phyloP scores from a whole-genome alignment of 2,329 filamentous ascomycete genomes.

The Cladosporium velox region DNA sequence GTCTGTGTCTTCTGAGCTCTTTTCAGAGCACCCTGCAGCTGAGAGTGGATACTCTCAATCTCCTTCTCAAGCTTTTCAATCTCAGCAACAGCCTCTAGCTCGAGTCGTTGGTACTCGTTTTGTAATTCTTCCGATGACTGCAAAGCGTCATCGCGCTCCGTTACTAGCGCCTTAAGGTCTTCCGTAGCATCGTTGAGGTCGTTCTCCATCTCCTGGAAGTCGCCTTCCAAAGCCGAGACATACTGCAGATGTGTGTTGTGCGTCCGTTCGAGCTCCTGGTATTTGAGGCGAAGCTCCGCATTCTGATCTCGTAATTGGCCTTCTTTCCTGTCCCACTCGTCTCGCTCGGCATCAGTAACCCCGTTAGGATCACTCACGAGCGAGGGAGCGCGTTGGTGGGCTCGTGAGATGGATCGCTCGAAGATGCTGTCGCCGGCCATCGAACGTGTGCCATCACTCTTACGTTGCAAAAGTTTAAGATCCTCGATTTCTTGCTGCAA shows the following conservation, averaged over 20 bases:
- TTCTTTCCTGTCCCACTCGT: constrained; percentile 82
- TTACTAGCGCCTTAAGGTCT: constrained; percentile 75
- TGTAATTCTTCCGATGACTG: constrained; percentile 69
- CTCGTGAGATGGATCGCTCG: constrained; percentile 88
- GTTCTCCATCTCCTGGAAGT: constrained; percentile 71
- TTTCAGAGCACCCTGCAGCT: constrained; percentile 52
- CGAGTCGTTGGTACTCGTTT: constrained; percentile 53
- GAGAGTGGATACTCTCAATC: constrained; percentile 44
- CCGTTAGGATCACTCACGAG: constrained; percentile 69
- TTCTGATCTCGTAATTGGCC: constrained; percentile 83
- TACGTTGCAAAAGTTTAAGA: constrained; percentile 81
- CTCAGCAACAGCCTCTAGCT: constrained; percentile 61
- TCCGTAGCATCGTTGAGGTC: constrained; percentile 78
- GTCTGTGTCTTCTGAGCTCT: constrained; percentile 61
- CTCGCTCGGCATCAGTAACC: constrained; percentile 75
- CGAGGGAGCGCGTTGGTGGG: constrained; percentile 70
- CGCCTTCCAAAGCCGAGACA: constrained; percentile 70
- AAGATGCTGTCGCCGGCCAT: constrained; percentile 82
- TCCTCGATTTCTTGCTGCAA: constrained; percentile 97
- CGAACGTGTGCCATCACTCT: constrained; percentile 61
- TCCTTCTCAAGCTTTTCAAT: constrained; percentile 51
- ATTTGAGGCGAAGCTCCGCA: constrained; percentile 82
- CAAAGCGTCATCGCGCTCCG: constrained; percentile 83
- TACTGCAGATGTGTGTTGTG: constrained; percentile 78
- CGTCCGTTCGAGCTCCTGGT: constrained; percentile 83